Evolutionary conservation across 2,329 filamentous ascomycete species (phyloP).

Genomic region (Boeremia lycopersici): DNA sequence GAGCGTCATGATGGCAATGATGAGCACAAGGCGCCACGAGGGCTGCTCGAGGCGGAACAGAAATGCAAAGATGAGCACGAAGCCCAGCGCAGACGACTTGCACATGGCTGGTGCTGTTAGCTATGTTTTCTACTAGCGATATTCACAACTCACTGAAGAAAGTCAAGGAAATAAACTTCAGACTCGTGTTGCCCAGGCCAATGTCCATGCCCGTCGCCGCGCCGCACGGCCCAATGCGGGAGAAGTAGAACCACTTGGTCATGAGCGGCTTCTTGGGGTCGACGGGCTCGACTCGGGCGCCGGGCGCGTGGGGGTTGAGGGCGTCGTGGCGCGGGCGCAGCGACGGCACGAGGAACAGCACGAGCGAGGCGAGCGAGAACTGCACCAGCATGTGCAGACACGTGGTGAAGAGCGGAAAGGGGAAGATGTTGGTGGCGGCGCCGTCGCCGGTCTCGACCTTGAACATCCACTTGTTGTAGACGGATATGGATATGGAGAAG

Average conservation of each 20-base stretch:
- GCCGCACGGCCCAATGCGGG: constrained; percentile 88
- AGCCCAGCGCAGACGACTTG: constrained; percentile 94
- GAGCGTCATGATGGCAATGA: constrained; percentile 89
- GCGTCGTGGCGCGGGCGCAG: constrained; percentile 70
- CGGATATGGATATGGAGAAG: constrained; percentile 79
- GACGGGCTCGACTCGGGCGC: constrained; percentile 37
- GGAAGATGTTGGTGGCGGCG: constrained; percentile 68
- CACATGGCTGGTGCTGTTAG: constrained; percentile 72
- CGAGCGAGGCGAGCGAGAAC: constrained; percentile 76
- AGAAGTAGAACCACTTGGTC: constrained; percentile 89
- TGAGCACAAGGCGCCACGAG: constrained; percentile 81
- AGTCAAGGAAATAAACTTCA: constrained; percentile 94
- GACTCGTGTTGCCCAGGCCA: constrained; percentile 90
- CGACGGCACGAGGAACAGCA: constrained; percentile 82
- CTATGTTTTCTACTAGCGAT: neutral
- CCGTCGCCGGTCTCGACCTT: constrained; percentile 57
- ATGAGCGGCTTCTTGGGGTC: constrained; percentile 67
- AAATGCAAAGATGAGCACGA: constrained; percentile 94
- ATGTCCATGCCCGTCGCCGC: constrained; percentile 94
- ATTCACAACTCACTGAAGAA: constrained; percentile 71
- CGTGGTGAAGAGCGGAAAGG: constrained; percentile 94
- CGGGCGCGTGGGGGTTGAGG: constrained; percentile 40
- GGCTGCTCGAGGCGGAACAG: constrained; percentile 88
- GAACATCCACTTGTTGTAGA: constrained; percentile 99
- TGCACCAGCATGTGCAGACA: constrained; percentile 93